Percentiles rank a stretch among this genome's conserved stretches.
These are phyloP conservation scores for Lithospermum erythrorhizon DNA, from an alignment of 257 asterid genomes.

Conservation along the genomic window DNA sequence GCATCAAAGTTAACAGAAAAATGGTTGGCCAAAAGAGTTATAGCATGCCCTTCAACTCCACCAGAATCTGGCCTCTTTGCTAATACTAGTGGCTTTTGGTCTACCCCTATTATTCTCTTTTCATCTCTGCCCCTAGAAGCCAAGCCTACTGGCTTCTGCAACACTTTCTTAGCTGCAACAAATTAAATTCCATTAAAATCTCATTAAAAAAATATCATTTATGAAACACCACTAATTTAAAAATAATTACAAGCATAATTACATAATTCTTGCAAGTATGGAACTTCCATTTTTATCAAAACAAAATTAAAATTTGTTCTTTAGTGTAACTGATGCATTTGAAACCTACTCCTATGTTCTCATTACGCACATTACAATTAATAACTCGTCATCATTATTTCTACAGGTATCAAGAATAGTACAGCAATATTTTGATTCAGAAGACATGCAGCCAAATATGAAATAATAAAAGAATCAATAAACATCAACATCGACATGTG, in stretches of 20 bases:
- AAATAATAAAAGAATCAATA: background rate
- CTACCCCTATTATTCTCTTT: conserved; percentile 22
- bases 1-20: conserved; percentile 63
- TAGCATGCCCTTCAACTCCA: conserved; percentile 67
- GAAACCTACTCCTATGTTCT: no score
- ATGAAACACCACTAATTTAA: no score
- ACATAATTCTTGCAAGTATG: background rate
- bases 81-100: conserved; percentile 31
- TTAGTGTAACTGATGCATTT: background rate
- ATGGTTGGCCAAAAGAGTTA: conserved; percentile 80
- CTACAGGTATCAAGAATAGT: no score
- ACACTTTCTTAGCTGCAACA: conserved; percentile 21
- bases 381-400: no score
- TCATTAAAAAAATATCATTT: background rate
- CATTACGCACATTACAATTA: no score
- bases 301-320: conserved; percentile 2
- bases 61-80: conserved; percentile 92
- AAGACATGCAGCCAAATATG: background rate
- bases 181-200: background rate
- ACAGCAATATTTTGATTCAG: conserved; percentile 17
- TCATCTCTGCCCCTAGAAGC: conserved; percentile 24
- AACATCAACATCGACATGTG: no score
- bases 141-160: conserved; percentile 11
- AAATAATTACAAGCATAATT: background rate
- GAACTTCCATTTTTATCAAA: background rate